Evolutionary conservation across 2,329 filamentous ascomycete genomes (phyloP).

Genomic region (Torrubiellomyces zombiae): DNA sequence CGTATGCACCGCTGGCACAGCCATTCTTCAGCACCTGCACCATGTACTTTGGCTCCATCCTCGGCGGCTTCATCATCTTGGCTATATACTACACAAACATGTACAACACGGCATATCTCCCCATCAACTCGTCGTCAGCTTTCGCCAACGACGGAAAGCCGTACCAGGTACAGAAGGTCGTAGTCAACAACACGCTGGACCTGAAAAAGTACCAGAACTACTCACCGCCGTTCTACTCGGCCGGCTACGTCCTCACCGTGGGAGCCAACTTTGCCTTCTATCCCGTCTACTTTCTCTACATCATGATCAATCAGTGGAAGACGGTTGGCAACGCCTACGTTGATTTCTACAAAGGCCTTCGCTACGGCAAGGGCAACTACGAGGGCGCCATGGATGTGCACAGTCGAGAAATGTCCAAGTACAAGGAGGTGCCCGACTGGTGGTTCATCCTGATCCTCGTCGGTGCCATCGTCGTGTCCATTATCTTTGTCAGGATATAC

Average conservation of each 20-base stretch:
- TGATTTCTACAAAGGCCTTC: conserved; percentile 21
- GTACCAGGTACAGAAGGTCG: conserved; percentile 17
- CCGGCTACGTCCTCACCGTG: conserved; percentile 22
- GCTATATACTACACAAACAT: conserved; percentile 25
- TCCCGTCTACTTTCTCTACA: conserved; percentile 25
- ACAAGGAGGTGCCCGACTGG: conserved; percentile 28
- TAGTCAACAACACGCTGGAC: conserved; percentile 21
- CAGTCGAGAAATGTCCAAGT: conserved; percentile 21
- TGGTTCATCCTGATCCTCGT: conserved; percentile 26
- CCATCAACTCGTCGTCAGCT: conserved; percentile 25
- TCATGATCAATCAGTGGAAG: conserved; percentile 18
- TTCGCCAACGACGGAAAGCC: conserved; percentile 24
- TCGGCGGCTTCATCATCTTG: conserved; percentile 21
- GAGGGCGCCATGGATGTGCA: conserved; percentile 24
- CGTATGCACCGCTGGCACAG: conserved; percentile 18
- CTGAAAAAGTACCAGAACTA: conserved; percentile 22
- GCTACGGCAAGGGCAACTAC: conserved; percentile 22
- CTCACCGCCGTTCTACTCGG: conserved; percentile 26
- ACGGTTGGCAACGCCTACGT: conserved; percentile 17
- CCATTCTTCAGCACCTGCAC: conserved; percentile 23
- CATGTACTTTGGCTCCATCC: conserved; percentile 16
- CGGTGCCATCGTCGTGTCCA: conserved; percentile 14
- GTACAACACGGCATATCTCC: conserved; percentile 26
- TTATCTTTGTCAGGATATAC: conserved; percentile 12
- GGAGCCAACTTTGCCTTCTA: conserved; percentile 28